Evolutionary conservation across 768 basidiomycete species (phyloP).

Genomic region (Trametes gibbosa): DNA sequence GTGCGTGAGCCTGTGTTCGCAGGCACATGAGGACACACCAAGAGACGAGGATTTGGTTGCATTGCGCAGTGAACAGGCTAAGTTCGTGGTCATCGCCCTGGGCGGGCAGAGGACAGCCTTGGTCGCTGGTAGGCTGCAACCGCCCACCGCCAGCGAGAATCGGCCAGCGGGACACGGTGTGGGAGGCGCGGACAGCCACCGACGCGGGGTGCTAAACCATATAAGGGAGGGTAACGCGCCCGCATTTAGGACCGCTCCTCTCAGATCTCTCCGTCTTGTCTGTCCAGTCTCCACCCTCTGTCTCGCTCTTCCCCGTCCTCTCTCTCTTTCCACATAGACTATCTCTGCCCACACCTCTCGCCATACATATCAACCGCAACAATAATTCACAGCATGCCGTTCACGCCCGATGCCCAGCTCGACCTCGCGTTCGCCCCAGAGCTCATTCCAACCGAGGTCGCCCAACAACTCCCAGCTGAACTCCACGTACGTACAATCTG

Average conservation of each 20-base stretch:
- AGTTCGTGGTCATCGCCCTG: slow-evolving; percentile 1
- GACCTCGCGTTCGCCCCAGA: slow-evolving; percentile 76
- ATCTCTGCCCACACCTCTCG: background rate
- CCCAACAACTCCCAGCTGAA: slow-evolving; percentile 55
- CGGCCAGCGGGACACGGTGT: background rate
- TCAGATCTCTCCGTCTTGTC: background rate
- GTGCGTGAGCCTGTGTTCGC: too few species aligned
- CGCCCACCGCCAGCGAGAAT: background rate
- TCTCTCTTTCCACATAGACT: slow-evolving; percentile 1
- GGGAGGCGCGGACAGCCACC: slow-evolving; percentile 8
- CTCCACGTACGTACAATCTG: slow-evolving; percentile 53
- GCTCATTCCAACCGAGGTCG: slow-evolving; percentile 67
- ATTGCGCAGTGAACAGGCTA: too few species aligned
- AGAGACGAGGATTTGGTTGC: too few species aligned
- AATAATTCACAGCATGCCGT: slow-evolving; percentile 31
- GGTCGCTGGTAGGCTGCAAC: too few species aligned
- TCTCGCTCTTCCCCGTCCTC: background rate
- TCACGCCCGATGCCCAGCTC: slow-evolving; percentile 63
- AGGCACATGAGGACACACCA: too few species aligned
- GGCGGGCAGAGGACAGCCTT: slow-evolving; percentile 1
- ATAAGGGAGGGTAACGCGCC: slow-evolving; percentile 4
- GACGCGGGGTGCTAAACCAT: slow-evolving; percentile 2
- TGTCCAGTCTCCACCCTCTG: background rate
- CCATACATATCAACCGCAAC: background rate
- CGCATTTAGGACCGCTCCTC: background rate